Conservation (phyloP, 192 early-diverging fungal genomes). For the Podila horticola region DNA sequence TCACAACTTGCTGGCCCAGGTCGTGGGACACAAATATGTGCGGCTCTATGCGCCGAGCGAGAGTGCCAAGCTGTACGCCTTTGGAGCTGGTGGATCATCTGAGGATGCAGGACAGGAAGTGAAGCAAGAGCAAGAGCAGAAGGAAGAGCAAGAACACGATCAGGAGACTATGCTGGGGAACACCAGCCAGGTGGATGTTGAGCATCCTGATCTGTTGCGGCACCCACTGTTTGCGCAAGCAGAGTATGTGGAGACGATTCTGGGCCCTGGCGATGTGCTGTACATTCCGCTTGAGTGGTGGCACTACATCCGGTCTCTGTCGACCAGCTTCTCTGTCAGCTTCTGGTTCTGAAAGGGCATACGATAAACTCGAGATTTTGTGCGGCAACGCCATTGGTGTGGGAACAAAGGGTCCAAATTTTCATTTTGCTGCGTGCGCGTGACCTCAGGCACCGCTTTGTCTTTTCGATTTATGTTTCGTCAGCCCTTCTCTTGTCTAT, state of each 20-base stretch:
- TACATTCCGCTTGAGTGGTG: slow-evolving; percentile 94
- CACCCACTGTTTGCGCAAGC: slow-evolving; percentile 70
- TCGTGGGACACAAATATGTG: slow-evolving; percentile 85
- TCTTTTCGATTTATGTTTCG: no score
- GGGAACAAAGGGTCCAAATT: no score
- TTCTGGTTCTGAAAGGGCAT: slow-evolving; percentile 79
- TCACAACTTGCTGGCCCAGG: slow-evolving; percentile 87
- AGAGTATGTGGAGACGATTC: slow-evolving; percentile 72
- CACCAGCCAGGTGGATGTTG: slow-evolving; percentile 83
- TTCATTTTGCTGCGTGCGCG: no score
- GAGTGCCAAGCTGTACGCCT: slow-evolving; percentile 70
- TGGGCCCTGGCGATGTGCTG: slow-evolving; percentile 81
- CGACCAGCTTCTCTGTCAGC: slow-evolving; percentile 84
- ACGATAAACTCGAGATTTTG: no score
- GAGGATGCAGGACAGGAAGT: background rate
- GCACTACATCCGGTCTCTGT: slow-evolving; percentile 87
- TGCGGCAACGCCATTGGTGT: no score
- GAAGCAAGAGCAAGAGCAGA: background rate
- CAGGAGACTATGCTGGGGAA: slow-evolving; percentile 66
- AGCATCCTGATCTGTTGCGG: slow-evolving; percentile 60
- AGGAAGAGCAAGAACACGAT: no score
- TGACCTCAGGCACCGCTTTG: no score
- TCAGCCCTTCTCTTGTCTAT: no score
- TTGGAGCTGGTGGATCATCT: slow-evolving; percentile 25
- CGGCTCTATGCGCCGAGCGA: slow-evolving; percentile 75